These are phyloP conservation scores for Gypsophila paniculata DNA, from an alignment of 179 eudicot genomes.

Conservation along the genomic window DNA sequence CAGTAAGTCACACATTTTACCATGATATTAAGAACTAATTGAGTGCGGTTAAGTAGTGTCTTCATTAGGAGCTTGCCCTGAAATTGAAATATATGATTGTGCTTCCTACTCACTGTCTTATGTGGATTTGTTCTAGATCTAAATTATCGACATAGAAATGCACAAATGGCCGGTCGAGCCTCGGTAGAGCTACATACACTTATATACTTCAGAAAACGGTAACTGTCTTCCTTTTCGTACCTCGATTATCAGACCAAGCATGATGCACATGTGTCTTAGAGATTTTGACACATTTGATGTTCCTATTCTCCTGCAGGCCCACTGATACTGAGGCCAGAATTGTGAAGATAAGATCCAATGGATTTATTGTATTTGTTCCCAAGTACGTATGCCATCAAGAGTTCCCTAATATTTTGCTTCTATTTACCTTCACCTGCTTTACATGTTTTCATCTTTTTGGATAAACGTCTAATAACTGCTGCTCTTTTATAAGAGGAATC, in stretches of 20 bases:
- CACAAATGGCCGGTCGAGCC: constrained; percentile 95
- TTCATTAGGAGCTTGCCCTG: too few species aligned
- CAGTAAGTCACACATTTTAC: too few species aligned
- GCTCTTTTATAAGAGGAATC: too few species aligned
- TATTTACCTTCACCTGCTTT: too few species aligned
- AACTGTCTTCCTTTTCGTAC: constrained; percentile 16
- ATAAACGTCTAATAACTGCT: too few species aligned
- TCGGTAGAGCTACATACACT: constrained; percentile 96
- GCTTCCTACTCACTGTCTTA: constrained; percentile 6
- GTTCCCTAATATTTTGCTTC: too few species aligned
- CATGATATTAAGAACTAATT: too few species aligned
- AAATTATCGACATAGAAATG: constrained; percentile 91
- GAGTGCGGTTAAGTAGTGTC: too few species aligned
- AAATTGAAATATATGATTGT: neutral
- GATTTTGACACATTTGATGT: neutral
- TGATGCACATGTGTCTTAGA: neutral
- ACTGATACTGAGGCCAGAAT: constrained; percentile 93
- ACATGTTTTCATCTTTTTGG: too few species aligned
- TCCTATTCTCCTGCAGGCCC: constrained; percentile 54
- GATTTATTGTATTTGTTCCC: constrained; percentile 95
- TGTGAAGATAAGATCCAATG: constrained; percentile 88
- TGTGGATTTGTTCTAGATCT: constrained; percentile 52
- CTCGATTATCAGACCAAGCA: neutral
- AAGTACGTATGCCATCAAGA: constrained; percentile 51
- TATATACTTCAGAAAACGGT: constrained; percentile 78